Conservation (phyloP, 768 basidiomycete genomes). For the Ephemerocybe angulata region DNA sequence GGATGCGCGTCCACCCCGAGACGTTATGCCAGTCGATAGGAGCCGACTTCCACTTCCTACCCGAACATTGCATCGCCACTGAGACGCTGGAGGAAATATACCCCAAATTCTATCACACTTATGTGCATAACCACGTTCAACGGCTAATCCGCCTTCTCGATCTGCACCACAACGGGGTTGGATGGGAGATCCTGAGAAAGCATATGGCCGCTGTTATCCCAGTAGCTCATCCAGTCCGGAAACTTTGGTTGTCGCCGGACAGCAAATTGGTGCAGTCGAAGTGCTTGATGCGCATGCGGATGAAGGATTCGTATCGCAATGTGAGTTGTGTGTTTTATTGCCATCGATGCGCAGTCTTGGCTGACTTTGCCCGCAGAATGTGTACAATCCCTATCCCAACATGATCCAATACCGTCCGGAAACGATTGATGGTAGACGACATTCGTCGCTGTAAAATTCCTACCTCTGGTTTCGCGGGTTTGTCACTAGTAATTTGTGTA, state of each 20-base stretch:
- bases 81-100: conserved; percentile 46
- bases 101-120: conserved; percentile 57
- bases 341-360: not conserved
- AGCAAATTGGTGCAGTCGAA: conserved; percentile 45
- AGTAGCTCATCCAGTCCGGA: conserved; percentile 39
- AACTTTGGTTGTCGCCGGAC: conserved; percentile 43
- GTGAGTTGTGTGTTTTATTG: conserved; percentile 27
- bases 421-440: conserved; percentile 8
- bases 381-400: conserved; percentile 50
- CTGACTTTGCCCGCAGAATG: conserved; percentile 39
- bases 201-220: conserved; percentile 46
- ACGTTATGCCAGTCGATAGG: conserved; percentile 47
- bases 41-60: conserved; percentile 48
- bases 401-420: conserved; percentile 47
- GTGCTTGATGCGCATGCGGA: conserved; percentile 56
- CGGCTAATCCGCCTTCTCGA: conserved; percentile 51
- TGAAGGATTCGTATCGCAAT: conserved; percentile 53
- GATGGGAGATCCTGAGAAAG: conserved; percentile 47
- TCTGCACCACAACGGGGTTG: conserved; percentile 48
- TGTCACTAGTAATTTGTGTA: no score
- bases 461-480: not conserved
- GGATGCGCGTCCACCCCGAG: conserved; percentile 50
- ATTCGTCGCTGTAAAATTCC: conserved; percentile 1
- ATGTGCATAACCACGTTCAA: conserved; percentile 58
- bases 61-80: conserved; percentile 50